Evolutionary conservation across 2,329 filamentous ascomycete genomes (phyloP).

Genomic region (Colletotrichum horii): DNA sequence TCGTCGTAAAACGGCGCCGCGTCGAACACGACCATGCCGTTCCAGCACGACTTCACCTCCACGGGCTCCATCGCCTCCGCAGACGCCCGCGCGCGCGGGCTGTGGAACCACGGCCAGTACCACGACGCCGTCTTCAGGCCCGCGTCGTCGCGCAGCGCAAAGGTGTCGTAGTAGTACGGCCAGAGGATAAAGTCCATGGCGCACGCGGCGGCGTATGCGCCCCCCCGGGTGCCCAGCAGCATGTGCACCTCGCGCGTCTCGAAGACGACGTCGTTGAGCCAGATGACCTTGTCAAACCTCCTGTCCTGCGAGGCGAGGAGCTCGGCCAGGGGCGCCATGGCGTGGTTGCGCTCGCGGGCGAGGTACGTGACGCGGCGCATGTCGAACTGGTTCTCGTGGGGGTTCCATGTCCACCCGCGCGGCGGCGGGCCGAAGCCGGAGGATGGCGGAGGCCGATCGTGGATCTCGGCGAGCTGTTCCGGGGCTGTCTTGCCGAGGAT

Average conservation of each 20-base stretch:
- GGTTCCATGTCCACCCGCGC: constrained; percentile 66
- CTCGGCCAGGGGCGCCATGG: constrained; percentile 61
- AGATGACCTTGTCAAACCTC: constrained; percentile 61
- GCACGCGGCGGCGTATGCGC: constrained; percentile 64
- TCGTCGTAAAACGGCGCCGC: constrained; percentile 42
- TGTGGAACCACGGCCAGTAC: constrained; percentile 66
- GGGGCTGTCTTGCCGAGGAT: constrained; percentile 58
- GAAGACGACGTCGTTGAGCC: constrained; percentile 67
- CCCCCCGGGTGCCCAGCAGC: constrained; percentile 58
- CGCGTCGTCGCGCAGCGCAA: constrained; percentile 57
- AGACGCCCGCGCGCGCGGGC: constrained; percentile 43
- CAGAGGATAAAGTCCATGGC: constrained; percentile 62
- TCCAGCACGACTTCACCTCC: constrained; percentile 65
- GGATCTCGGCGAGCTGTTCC: constrained; percentile 62
- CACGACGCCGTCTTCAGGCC: constrained; percentile 57
- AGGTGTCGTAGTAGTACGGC: constrained; percentile 43
- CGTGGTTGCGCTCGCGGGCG: constrained; percentile 66
- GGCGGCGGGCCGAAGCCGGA: constrained; percentile 39
- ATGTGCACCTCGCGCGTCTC: constrained; percentile 53
- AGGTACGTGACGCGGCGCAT: constrained; percentile 72
- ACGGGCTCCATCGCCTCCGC: constrained; percentile 54
- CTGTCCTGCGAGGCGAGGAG: constrained; percentile 41
- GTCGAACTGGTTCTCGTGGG: constrained; percentile 54
- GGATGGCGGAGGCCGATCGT: constrained; percentile 32
- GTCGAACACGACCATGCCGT: constrained; percentile 58